A percentile compares a stretch with the other conserved stretches of the same genome.
These are phyloP conservation scores for Sutorius australiensis DNA, from an alignment of 768 basidiomycete genomes.

Conservation along the genomic window DNA sequence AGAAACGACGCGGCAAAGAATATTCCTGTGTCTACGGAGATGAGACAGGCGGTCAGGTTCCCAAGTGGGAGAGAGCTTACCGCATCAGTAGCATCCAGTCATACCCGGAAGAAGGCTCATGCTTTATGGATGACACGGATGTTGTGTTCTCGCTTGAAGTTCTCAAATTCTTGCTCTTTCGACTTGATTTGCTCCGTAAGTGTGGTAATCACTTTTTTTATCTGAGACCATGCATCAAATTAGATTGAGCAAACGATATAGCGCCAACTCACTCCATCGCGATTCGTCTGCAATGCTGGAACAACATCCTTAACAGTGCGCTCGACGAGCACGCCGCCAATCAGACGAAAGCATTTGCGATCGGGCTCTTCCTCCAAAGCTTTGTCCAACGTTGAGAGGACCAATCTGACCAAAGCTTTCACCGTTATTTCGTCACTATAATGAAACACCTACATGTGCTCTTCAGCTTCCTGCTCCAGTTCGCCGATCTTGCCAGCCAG, in stretches of 20 bases:
- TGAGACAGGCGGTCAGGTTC: background rate
- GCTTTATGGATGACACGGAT: constrained; percentile 54
- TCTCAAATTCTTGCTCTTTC: constrained; percentile 81
- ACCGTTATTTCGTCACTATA: background rate
- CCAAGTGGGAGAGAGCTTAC: background rate
- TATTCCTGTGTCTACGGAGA: background rate
- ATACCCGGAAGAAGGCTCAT: constrained; percentile 13
- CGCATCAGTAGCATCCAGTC: background rate
- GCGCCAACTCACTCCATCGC: constrained; percentile 64
- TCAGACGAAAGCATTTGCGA: constrained; percentile 93
- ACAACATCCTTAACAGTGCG: constrained; percentile 93
- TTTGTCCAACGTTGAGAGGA: constrained; percentile 83
- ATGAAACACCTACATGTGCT: constrained; percentile 68
- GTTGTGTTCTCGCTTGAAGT: constrained; percentile 73
- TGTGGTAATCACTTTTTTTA: constrained; percentile 72
- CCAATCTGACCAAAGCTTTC: constrained; percentile 53
- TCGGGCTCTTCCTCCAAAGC: constrained; percentile 77
- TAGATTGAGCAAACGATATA: background rate
- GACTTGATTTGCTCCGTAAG: constrained; percentile 85
- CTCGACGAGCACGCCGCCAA: constrained; percentile 94
- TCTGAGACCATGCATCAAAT: constrained; percentile 44
- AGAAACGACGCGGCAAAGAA: background rate
- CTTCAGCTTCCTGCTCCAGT: constrained; percentile 92
- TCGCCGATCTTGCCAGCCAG: constrained; percentile 94
- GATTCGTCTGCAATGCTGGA: constrained; percentile 85